These are phyloP conservation scores for Westerdykella aurantiaca DNA, from an alignment of 2,329 filamentous ascomycete species.

Conservation along the genomic window DNA sequence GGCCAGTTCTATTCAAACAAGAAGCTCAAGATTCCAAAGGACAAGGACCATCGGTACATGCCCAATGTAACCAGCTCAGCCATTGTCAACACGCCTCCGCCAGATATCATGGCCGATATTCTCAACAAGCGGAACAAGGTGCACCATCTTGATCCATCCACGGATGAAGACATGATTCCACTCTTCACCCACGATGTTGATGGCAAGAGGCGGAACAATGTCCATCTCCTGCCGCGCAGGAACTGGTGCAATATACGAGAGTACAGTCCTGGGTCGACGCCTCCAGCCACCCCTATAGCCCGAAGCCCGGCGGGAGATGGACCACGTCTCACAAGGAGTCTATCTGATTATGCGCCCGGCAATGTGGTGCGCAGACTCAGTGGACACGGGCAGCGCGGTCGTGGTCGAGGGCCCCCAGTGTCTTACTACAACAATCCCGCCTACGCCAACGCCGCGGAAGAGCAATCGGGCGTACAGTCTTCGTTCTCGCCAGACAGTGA, in stretches of 20 bases:
- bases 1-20: conserved; percentile 94
- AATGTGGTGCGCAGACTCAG: conserved; percentile 41
- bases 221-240: conserved; percentile 75
- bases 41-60: conserved; percentile 94
- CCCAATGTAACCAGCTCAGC: conserved; percentile 90
- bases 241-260: conserved; percentile 94
- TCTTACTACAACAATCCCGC: conserved; percentile 36
- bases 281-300: conserved; percentile 56
- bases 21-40: conserved; percentile 73
- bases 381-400: conserved; percentile 17
- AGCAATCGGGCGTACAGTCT: conserved; percentile 24
- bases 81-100: conserved; percentile 86
- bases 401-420: conserved; percentile 31
- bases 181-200: conserved; percentile 88
- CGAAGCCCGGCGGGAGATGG: conserved; percentile 23
- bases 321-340: conserved; percentile 20
- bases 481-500: conserved; percentile 33
- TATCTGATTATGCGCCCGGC: conserved; percentile 36
- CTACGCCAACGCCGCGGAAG: conserved; percentile 27
- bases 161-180: conserved; percentile 93
- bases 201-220: conserved; percentile 85
- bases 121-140: conserved; percentile 87
- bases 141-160: conserved; percentile 61
- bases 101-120: conserved; percentile 81
- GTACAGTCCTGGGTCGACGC: conserved; percentile 73